Conservation (phyloP, 2,329 filamentous ascomycete genomes). For the Penicillium fuscoglaucum region DNA sequence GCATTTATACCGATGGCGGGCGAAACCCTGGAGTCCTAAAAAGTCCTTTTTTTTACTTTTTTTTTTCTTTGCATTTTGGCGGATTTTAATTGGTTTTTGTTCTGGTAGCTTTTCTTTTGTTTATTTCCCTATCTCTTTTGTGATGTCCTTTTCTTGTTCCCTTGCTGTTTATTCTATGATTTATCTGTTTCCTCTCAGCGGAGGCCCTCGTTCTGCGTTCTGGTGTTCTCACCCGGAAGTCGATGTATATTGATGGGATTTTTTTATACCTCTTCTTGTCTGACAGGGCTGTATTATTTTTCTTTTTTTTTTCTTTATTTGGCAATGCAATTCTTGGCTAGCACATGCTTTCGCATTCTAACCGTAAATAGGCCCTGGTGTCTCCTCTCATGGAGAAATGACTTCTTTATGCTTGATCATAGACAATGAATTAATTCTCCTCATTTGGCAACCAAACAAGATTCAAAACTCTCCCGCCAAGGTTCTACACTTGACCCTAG, state of each 20-base stretch:
- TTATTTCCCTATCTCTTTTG: slow-evolving; percentile 1
- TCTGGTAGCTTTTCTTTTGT: slow-evolving; percentile 8
- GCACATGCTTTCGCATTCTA: background rate
- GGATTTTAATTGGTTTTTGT: slow-evolving; percentile 20
- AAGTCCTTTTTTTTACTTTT: slow-evolving; percentile 19
- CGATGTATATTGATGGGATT: slow-evolving; percentile 30
- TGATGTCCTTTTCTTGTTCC: slow-evolving; percentile 3
- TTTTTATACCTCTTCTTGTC: slow-evolving; percentile 25
- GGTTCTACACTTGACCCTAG: slow-evolving; percentile 35
- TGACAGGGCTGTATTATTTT: slow-evolving; percentile 33
- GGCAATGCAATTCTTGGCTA: slow-evolving; percentile 19
- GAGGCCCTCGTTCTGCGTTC: slow-evolving; percentile 19
- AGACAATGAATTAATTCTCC: background rate
- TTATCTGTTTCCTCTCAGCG: slow-evolving; percentile 12
- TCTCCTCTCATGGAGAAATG: background rate
- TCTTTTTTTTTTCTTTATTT: slow-evolving; percentile 8
- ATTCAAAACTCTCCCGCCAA: slow-evolving; percentile 41
- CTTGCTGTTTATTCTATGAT: slow-evolving; percentile 2
- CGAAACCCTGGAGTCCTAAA: slow-evolving; percentile 31
- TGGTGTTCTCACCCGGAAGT: slow-evolving; percentile 18
- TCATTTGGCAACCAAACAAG: slow-evolving; percentile 22
- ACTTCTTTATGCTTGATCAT: background rate
- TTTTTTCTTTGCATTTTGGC: slow-evolving; percentile 16
- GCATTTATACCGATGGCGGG: slow-evolving; percentile 24
- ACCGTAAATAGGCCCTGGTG: background rate